phyloP scores from a whole-genome alignment of 495 filamentous ascomycete species.

The Penicillium atrosanguineum region DNA sequence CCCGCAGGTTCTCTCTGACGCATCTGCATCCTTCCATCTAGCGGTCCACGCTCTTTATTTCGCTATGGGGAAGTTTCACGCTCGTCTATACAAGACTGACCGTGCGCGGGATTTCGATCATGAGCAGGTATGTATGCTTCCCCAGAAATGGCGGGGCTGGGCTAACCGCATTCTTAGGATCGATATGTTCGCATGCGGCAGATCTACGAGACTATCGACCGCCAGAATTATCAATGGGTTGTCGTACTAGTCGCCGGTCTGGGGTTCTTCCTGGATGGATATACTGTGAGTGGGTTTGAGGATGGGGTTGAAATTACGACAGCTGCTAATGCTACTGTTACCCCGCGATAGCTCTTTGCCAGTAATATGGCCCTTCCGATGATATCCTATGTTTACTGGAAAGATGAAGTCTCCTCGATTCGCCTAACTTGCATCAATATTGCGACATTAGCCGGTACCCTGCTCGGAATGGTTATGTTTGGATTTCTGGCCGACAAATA shows the following conservation, averaged over 20 bases:
- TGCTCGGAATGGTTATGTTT: slow-evolving; percentile 60
- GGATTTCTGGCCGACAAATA: slow-evolving; percentile 60
- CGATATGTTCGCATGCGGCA: slow-evolving; percentile 49
- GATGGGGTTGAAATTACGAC: neutral
- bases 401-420: slow-evolving; percentile 36
- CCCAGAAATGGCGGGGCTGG: neutral
- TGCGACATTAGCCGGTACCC: slow-evolving; percentile 55
- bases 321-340: slow-evolving; percentile 1
- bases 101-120: slow-evolving; percentile 50
- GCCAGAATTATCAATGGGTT: slow-evolving; percentile 46
- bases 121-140: slow-evolving; percentile 35
- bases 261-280: slow-evolving; percentile 68
- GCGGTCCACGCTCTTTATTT: neutral
- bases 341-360: slow-evolving; percentile 50
- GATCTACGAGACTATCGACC: slow-evolving; percentile 50
- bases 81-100: slow-evolving; percentile 47
- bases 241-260: slow-evolving; percentile 60
- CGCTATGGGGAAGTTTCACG: slow-evolving; percentile 38
- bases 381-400: slow-evolving; percentile 63
- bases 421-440: slow-evolving; percentile 54
- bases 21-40: neutral
- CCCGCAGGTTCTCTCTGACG: neutral
- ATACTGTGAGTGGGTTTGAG: slow-evolving; percentile 49
- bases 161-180: slow-evolving; percentile 27
- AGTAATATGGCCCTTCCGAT: slow-evolving; percentile 63